These are phyloP conservation scores for Phylloboletellus chloephorus DNA, from an alignment of 1,284 basidiomycete species.

Conservation along the genomic window DNA sequence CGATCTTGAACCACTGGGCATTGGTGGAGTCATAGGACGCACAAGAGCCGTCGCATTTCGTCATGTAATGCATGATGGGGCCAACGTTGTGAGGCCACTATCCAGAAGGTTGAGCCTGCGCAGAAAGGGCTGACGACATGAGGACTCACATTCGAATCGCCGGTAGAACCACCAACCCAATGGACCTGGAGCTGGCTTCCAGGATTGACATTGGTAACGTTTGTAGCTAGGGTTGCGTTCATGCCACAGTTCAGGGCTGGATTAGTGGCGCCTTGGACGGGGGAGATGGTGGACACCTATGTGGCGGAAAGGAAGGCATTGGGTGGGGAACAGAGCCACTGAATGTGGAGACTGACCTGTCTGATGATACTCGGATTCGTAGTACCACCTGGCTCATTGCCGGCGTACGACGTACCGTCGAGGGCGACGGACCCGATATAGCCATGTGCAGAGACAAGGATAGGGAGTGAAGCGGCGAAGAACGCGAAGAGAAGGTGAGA, in stretches of 20 bases:
- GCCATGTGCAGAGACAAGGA: conserved; percentile 30
- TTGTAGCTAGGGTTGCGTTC: conserved; percentile 34
- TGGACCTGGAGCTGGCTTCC: conserved; percentile 34
- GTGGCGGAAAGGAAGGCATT: neutral
- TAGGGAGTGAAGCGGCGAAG: conserved; percentile 15
- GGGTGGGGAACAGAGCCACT: neutral
- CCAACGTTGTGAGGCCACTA: conserved; percentile 38
- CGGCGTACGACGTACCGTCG: conserved; percentile 32
- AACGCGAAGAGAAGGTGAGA: conserved; percentile 11
- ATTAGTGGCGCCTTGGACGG: conserved; percentile 40
- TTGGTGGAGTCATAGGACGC: conserved; percentile 32
- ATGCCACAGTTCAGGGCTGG: conserved; percentile 39
- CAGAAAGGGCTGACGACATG: too few species aligned
- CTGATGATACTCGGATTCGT: conserved; percentile 32
- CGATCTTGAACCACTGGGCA: conserved; percentile 39
- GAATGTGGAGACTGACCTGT: conserved; percentile 18
- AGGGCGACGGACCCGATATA: conserved; percentile 29
- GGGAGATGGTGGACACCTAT: conserved; percentile 32
- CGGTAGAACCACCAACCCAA: conserved; percentile 34
- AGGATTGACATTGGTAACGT: conserved; percentile 36
- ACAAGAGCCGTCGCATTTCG: conserved; percentile 33
- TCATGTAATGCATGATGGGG: conserved; percentile 38
- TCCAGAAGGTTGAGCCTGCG: neutral
- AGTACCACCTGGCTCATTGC: conserved; percentile 26
- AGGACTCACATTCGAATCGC: conserved; percentile 25